phyloP scores from a whole-genome alignment of 768 basidiomycete species.

The Leucocoprinus leucothites region DNA sequence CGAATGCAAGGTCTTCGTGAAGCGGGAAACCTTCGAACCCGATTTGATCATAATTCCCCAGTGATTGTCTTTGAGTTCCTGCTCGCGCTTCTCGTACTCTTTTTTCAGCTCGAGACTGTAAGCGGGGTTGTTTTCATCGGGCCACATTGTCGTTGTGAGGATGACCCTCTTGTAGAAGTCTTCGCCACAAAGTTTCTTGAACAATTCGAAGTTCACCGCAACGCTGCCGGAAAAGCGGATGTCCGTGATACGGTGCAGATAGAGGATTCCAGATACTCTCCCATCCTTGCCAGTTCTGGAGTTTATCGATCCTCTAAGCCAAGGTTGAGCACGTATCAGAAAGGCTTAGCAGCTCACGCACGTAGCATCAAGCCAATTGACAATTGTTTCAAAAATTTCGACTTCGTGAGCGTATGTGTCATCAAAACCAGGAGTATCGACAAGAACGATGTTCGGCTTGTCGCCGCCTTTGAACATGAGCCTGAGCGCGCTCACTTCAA shows the following conservation, averaged over 20 bases:
- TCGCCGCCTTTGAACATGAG: neutral
- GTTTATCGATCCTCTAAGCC: neutral
- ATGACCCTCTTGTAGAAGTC: constrained; percentile 45
- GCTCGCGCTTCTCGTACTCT: constrained; percentile 13
- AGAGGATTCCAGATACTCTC: constrained; percentile 12
- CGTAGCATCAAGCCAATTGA: constrained; percentile 23
- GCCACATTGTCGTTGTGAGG: constrained; percentile 55
- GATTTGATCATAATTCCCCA: constrained; percentile 16
- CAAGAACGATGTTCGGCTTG: neutral
- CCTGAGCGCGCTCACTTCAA: neutral
- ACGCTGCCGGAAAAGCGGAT: constrained; percentile 46
- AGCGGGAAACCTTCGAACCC: constrained; percentile 9
- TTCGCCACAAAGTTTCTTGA: constrained; percentile 50
- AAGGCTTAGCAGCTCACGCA: constrained; percentile 5
- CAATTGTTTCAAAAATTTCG: constrained; percentile 18
- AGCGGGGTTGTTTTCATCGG: neutral
- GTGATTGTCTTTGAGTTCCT: constrained; percentile 19
- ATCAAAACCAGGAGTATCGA: constrained; percentile 18
- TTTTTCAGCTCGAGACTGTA: too few species aligned
- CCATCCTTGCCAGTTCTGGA: constrained; percentile 2
- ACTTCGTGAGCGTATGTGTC: constrained; percentile 20
- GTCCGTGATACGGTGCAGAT: constrained; percentile 53
- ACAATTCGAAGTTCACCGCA: constrained; percentile 46
- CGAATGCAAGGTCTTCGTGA: neutral
- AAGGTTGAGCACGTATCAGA: too few species aligned